Percentiles rank a stretch among this genome's conserved stretches.
Conservation (phyloP, 805 yeast genomes). For the Brettanomyces naardenensis region DNA sequence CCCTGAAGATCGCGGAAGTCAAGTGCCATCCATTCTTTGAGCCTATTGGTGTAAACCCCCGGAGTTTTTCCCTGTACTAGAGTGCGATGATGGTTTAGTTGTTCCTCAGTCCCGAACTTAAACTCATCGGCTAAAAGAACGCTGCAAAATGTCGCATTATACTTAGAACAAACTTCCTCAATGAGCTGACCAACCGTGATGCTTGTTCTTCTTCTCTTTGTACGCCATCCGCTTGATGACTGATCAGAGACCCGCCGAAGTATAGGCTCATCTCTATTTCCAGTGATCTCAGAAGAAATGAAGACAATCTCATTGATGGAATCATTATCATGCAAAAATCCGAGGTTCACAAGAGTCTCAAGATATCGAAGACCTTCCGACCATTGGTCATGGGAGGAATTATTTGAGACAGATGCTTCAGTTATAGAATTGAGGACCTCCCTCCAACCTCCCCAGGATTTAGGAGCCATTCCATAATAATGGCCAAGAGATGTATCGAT, state of each 20-base stretch:
- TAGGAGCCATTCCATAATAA: slow-evolving; percentile 23
- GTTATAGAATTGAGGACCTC: slow-evolving; percentile 14
- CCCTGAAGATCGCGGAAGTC: slow-evolving; percentile 16
- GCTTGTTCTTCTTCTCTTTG: background rate
- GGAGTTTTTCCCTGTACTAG: slow-evolving; percentile 5
- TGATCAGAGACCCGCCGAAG: background rate
- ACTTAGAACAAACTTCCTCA: background rate
- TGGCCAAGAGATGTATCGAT: slow-evolving; percentile 14
- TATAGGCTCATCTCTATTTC: background rate
- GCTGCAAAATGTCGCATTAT: slow-evolving; percentile 13
- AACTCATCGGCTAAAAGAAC: slow-evolving; percentile 23
- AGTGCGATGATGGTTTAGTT: slow-evolving; percentile 12
- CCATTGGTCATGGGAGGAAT: slow-evolving; percentile 14
- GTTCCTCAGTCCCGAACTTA: slow-evolving; percentile 13
- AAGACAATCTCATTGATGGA: slow-evolving; percentile 15
- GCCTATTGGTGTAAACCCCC: slow-evolving; percentile 3
- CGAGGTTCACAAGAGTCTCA: slow-evolving; percentile 12
- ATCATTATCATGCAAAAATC: slow-evolving; percentile 10
- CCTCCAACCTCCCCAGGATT: slow-evolving; percentile 25
- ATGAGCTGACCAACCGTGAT: background rate
- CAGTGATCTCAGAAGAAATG: slow-evolving; percentile 12
- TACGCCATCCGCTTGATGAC: background rate
- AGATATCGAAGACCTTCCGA: slow-evolving; percentile 16
- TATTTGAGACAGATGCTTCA: slow-evolving; percentile 8
- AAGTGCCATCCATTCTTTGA: slow-evolving; percentile 13